phyloP scores from a whole-genome alignment of 2,329 filamentous ascomycete genomes.

The Dactylellina haptotyla region DNA sequence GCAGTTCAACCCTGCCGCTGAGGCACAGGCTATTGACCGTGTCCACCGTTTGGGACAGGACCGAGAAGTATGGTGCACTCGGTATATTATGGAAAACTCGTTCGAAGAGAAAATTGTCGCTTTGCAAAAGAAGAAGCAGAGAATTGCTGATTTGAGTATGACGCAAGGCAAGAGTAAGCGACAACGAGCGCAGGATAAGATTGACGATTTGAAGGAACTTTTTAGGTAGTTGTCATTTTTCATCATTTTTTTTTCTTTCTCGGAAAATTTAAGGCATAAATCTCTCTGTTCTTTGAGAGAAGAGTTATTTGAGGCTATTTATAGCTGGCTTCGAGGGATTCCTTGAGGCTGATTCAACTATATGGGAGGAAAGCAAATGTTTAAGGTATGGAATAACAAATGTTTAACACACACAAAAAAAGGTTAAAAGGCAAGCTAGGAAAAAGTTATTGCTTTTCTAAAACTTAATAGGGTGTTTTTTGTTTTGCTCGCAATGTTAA shows the following conservation, averaged over 20 bases:
- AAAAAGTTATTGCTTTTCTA: conserved; percentile 18
- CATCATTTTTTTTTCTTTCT: background rate
- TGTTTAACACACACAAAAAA: background rate
- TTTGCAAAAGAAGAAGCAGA: conserved; percentile 91
- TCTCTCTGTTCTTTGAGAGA: too few species aligned
- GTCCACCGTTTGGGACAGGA: conserved; percentile 92
- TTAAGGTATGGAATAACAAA: background rate
- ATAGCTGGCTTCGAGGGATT: too few species aligned
- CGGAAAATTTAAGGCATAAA: background rate
- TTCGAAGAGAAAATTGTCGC: conserved; percentile 95
- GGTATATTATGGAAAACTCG: conserved; percentile 75
- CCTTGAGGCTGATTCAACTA: background rate
- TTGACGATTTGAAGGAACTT: conserved; percentile 46
- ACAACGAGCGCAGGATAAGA: conserved; percentile 49
- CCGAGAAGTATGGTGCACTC: conserved; percentile 83
- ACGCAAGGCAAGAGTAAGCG: conserved; percentile 69
- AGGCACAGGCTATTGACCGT: conserved; percentile 90
- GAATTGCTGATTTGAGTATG: conserved; percentile 87
- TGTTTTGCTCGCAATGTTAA: conserved; percentile 1
- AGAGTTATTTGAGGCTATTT: too few species aligned
- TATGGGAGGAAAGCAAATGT: background rate
- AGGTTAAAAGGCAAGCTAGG: conserved; percentile 5
- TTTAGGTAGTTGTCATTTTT: conserved; percentile 37
- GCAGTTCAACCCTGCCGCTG: conserved; percentile 94
- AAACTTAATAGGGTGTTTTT: conserved; percentile 9